Base-by-base conservation (phyloP, 2,329 filamentous ascomycete genomes). In the Colletotrichum karsti region DNA sequence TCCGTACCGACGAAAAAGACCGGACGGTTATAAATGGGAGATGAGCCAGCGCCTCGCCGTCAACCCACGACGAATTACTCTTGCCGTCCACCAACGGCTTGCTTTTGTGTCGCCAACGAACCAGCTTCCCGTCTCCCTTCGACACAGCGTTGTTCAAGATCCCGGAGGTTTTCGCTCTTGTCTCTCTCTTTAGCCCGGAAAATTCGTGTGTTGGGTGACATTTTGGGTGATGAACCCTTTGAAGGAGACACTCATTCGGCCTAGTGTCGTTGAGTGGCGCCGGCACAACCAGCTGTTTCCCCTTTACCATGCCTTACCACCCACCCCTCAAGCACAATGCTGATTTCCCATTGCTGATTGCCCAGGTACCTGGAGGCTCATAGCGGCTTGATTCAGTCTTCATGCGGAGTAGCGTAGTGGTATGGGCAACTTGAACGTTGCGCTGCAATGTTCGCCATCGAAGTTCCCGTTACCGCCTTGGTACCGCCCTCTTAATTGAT, bases 181-280 rank as follows among this genome's bases (percentile, higher is more conserved):
- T 56, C 50, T 53, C 42, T 61, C 24, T 39, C 39, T 58, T 22
- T 46, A 50, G 30, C 30, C 22, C 30, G 35, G 15, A 65, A 57
- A 22, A 41, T 39, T 46, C 28, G 15, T 53, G 18, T 42, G 46
- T 37, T 66, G 63, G 63, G 46, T 65, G 30, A 61, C 30, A 66
- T 66, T 61, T 54, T 61, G 39, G 35, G 39, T 18, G 22, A 46
- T 53, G 28, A 35, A 18, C 53, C 46, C 46, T 64, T 59, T 65
- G 37, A 41, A 48, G 5, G 53, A 30, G 15, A 46, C 28, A 41
- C 54, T 33, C 24, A 59, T 58, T 30, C n/a, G 60, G 60, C 22
- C 44, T 64, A 68, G 60, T 44, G 22, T 55, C n/a, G 53, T 39
- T 41, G 15, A 39, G 46, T 55, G 53, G 53, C 54, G 65, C 50